Evolutionary conservation across 306 rosid genomes (phyloP).

Genomic region (Prunus padus): DNA sequence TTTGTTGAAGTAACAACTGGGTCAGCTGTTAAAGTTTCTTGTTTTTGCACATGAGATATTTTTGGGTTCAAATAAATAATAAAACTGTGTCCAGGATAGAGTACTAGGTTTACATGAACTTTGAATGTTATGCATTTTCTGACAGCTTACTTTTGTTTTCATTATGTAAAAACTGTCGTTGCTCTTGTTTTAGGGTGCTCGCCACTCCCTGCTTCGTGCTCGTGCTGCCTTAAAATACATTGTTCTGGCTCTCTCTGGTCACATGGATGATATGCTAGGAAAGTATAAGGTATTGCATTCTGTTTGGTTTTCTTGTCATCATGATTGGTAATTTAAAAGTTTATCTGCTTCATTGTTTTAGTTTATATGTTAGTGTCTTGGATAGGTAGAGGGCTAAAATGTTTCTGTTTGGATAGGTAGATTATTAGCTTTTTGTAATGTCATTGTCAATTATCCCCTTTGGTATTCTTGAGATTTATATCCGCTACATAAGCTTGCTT

Average conservation of each 20-base stretch:
- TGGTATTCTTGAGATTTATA: not conserved
- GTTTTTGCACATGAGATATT: not conserved
- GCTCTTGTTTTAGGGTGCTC: conserved; percentile 57
- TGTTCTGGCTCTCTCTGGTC: conserved; percentile 89
- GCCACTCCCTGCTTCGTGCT: conserved; percentile 53
- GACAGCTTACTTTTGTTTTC: conserved; percentile 6
- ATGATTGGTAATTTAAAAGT: not conserved
- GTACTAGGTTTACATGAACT: not conserved
- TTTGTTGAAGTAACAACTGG: conserved; percentile 4
- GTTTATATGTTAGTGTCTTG: not conserved
- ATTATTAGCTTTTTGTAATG: not conserved
- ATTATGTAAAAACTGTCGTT: conserved; percentile 2
- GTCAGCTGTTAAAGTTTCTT: conserved; percentile 4
- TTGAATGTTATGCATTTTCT: conserved; percentile 3
- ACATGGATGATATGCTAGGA: conserved; percentile 78
- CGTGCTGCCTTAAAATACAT: conserved; percentile 85
- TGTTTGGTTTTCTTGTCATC: not conserved
- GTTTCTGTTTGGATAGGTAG: conserved; percentile 1
- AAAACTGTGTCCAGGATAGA: not conserved
- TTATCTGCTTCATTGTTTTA: not conserved
- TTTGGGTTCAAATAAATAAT: not conserved
- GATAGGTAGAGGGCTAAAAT: not conserved
- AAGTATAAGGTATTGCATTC: conserved; percentile 68
- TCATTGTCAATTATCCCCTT: not conserved
- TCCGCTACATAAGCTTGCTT: conserved; percentile 8